phyloP scores from a whole-genome alignment of 1,284 basidiomycete species.

The Taiwanofungus camphoratus region DNA sequence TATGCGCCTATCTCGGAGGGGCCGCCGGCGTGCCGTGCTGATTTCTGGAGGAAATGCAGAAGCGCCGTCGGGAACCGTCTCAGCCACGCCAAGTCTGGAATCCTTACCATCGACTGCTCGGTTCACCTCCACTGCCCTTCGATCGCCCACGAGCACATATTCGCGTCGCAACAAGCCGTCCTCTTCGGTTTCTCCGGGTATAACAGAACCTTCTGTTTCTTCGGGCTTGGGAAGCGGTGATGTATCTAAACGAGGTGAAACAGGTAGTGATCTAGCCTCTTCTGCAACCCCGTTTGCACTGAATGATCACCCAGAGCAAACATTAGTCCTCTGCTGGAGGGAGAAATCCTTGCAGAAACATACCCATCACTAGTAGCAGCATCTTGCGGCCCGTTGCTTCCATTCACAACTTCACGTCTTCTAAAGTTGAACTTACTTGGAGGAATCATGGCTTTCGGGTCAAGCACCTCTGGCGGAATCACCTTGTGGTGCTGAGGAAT shows the following conservation, averaged over 20 bases:
- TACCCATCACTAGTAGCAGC: slow-evolving; percentile 8
- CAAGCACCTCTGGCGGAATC: slow-evolving; percentile 71
- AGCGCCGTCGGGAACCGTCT: neutral
- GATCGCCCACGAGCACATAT: slow-evolving; percentile 75
- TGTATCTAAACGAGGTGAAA: slow-evolving; percentile 13
- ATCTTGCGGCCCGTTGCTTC: slow-evolving; percentile 7
- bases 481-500: slow-evolving; percentile 63
- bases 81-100: neutral
- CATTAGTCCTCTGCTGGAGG: neutral
- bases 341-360: neutral
- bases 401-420: slow-evolving; percentile 27
- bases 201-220: slow-evolving; percentile 60
- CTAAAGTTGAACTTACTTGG: slow-evolving; percentile 73
- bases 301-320: neutral
- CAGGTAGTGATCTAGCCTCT: slow-evolving; percentile 8
- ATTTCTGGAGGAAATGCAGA: slow-evolving; percentile 47
- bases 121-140: slow-evolving; percentile 70
- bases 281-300: slow-evolving; percentile 2
- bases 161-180: slow-evolving; percentile 69
- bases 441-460: slow-evolving; percentile 72
- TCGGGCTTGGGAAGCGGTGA: slow-evolving; percentile 28
- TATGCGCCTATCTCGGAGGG: slow-evolving; percentile 47
- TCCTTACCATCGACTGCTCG: slow-evolving; percentile 67
- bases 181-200: slow-evolving; percentile 79
- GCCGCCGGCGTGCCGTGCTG: slow-evolving; percentile 49